Percentiles rank a stretch among this genome's conserved stretches.
These are phyloP conservation scores for Metarhizium robertsii DNA, from an alignment of 2,329 filamentous ascomycete species.

Conservation along the genomic window DNA sequence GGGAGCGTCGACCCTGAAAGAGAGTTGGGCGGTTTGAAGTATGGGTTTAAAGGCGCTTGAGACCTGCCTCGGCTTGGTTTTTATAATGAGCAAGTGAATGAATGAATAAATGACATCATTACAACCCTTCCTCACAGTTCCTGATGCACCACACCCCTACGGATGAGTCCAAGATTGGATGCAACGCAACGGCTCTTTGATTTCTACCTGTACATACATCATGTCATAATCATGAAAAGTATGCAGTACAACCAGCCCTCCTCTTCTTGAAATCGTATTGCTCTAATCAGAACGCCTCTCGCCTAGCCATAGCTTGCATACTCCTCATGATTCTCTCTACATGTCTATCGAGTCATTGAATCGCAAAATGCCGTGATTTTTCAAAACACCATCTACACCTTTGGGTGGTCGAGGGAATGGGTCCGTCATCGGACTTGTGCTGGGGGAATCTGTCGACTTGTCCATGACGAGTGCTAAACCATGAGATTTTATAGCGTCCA, in stretches of 20 bases:
- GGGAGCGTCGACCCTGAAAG: slow-evolving; percentile 57
- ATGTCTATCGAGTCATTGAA: slow-evolving; percentile 90
- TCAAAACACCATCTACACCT: slow-evolving; percentile 80
- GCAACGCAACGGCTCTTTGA: background rate
- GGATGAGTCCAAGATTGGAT: too few relatives aligned
- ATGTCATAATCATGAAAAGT: slow-evolving; percentile 1
- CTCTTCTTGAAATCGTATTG: background rate
- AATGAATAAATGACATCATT: background rate
- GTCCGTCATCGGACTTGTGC: slow-evolving; percentile 31
- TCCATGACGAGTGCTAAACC: slow-evolving; percentile 89
- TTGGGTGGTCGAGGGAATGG: slow-evolving; percentile 57
- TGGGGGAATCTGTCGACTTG: slow-evolving; percentile 53
- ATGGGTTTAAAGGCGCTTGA: slow-evolving; percentile 59
- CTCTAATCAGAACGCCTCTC: background rate
- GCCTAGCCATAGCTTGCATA: background rate
- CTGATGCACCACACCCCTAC: too few relatives aligned
- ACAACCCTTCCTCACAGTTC: background rate
- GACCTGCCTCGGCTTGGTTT: background rate
- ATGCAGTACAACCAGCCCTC: background rate
- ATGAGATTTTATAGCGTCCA: slow-evolving; percentile 89
- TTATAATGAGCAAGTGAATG: background rate
- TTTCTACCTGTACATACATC: background rate
- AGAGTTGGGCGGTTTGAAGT: slow-evolving; percentile 53
- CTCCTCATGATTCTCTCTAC: slow-evolving; percentile 24
- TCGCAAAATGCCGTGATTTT: slow-evolving; percentile 74